phyloP scores from a whole-genome alignment of 1,284 basidiomycete genomes.

The Austroboletus novae-zelandiae region DNA sequence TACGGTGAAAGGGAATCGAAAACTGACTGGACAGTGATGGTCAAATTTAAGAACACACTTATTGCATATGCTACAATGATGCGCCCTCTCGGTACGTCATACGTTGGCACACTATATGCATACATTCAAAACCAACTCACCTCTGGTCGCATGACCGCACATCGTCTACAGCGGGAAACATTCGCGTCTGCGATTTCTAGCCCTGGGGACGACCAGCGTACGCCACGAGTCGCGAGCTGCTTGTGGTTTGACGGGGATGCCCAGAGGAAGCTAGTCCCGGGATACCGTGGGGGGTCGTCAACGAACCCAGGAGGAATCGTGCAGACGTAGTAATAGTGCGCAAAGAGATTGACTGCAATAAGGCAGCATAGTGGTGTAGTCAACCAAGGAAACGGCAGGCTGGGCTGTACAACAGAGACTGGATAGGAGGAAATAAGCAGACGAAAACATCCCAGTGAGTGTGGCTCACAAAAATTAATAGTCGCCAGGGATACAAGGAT shows the following conservation, averaged over 20 bases:
- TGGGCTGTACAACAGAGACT: constrained; percentile 76
- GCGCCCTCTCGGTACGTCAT: constrained; percentile 66
- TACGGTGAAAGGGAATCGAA: neutral
- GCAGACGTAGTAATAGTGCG: constrained; percentile 84
- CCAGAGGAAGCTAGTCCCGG: constrained; percentile 52
- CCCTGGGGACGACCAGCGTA: constrained; percentile 36
- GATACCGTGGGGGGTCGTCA: constrained; percentile 31
- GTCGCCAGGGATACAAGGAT: constrained; percentile 68
- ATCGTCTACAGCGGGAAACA: constrained; percentile 66
- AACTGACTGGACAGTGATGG: constrained; percentile 87
- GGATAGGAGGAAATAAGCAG: neutral
- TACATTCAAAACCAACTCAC: constrained; percentile 44
- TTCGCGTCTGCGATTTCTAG: constrained; percentile 50
- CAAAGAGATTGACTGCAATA: constrained; percentile 74
- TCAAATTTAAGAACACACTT: constrained; percentile 92
- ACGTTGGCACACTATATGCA: constrained; percentile 11
- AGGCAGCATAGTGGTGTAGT: constrained; percentile 68
- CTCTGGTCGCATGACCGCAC: constrained; percentile 75
- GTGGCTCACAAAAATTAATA: constrained; percentile 77
- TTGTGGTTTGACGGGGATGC: constrained; percentile 38
- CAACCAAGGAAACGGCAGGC: constrained; percentile 50
- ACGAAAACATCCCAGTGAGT: neutral
- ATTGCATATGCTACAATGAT: constrained; percentile 94
- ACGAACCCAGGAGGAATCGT: constrained; percentile 76
- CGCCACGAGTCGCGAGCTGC: constrained; percentile 4